Conservation (phyloP, 805 yeast species). For the Cyberlindnera mississippiensis region DNA sequence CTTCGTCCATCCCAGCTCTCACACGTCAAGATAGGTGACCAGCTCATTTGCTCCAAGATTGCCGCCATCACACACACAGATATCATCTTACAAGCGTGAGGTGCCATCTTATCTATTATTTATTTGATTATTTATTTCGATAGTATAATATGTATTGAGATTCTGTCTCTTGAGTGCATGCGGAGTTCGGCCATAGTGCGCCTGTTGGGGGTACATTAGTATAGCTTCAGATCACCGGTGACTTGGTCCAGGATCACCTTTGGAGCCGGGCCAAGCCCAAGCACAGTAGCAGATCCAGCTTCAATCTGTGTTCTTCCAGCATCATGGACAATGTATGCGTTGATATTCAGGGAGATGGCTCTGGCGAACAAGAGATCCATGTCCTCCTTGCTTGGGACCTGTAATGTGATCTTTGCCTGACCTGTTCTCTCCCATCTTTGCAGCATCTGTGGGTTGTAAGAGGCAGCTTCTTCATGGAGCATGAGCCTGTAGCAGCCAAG, state of each 20-base stretch:
- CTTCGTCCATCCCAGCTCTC: constrained; percentile 4
- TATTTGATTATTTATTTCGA: constrained; percentile 1
- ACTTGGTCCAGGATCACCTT: constrained; percentile 72
- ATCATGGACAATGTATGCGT: constrained; percentile 81
- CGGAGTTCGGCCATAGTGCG: too few relatives aligned
- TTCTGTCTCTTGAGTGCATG: too few relatives aligned
- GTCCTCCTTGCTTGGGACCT: constrained; percentile 61
- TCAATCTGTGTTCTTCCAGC: constrained; percentile 97
- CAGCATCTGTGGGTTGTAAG: constrained; percentile 59
- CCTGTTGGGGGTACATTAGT: constrained; percentile 38
- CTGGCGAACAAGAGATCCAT: constrained; percentile 75
- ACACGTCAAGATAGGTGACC: constrained; percentile 15
- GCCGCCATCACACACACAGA: constrained; percentile 6
- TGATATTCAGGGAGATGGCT: constrained; percentile 76
- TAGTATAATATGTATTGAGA: too few relatives aligned
- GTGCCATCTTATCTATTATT: constrained; percentile 1
- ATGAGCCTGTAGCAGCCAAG: constrained; percentile 77
- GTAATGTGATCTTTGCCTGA: constrained; percentile 89
- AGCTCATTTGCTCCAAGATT: constrained; percentile 14
- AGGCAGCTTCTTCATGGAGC: constrained; percentile 44
- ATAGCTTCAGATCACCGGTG: constrained; percentile 74
- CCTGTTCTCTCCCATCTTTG: constrained; percentile 79
- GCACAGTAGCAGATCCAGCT: constrained; percentile 93
- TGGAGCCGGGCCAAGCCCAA: constrained; percentile 98
- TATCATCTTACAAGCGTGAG: constrained; percentile 10